phyloP scores from a whole-genome alignment of 1,284 basidiomycete genomes.

The Tilletia horrida region DNA sequence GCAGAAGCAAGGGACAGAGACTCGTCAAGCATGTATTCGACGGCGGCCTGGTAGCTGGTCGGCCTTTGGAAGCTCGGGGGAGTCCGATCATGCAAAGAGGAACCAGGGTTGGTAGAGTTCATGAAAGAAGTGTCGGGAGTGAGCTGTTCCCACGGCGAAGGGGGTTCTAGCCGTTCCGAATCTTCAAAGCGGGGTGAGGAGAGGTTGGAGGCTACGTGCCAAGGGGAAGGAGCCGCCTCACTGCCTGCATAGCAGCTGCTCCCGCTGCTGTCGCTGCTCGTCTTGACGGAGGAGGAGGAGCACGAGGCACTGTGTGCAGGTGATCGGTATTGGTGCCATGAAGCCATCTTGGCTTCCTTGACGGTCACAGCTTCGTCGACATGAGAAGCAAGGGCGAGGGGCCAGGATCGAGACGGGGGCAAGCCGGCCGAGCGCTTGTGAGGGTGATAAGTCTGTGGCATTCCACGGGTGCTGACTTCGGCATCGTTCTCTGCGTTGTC shows the following conservation, averaged over 20 bases:
- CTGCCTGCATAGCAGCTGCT: background rate
- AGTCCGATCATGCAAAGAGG: too few species aligned
- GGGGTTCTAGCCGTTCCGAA: background rate
- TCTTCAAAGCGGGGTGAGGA: slow-evolving; percentile 4
- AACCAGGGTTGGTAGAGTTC: too few species aligned
- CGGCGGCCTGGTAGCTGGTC: too few species aligned
- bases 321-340: slow-evolving; percentile 4
- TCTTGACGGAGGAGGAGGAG: background rate
- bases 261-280: background rate
- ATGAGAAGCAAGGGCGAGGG: background rate
- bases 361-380: background rate
- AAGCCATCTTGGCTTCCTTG: background rate
- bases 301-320: background rate
- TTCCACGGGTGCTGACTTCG: background rate
- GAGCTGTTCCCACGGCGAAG: slow-evolving; percentile 7
- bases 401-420: background rate
- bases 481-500: background rate
- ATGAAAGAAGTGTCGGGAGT: too few species aligned
- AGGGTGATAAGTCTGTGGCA: background rate
- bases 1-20: too few species aligned
- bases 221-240: background rate
- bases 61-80: too few species aligned
- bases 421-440: background rate
- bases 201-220: background rate
- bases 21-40: too few species aligned